Conservation (phyloP, 495 filamentous ascomycete genomes). For the Aspergillus coremiiformis region DNA sequence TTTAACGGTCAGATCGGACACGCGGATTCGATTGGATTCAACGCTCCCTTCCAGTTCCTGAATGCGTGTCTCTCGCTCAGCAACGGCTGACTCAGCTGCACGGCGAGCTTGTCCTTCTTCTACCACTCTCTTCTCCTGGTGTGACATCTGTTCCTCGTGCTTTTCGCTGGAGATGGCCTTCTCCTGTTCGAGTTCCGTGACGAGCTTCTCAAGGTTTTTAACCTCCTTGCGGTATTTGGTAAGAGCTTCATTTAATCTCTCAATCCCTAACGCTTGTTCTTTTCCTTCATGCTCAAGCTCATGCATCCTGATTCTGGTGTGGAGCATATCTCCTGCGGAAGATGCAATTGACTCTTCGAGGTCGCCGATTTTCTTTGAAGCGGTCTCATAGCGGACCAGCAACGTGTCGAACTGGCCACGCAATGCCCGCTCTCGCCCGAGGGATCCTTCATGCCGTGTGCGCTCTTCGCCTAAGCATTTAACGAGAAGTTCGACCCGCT, state of each 20-base stretch:
- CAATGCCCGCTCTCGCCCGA: slow-evolving; percentile 31
- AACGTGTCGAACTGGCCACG: slow-evolving; percentile 38
- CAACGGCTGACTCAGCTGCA: slow-evolving; percentile 29
- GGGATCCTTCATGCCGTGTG: slow-evolving; percentile 22
- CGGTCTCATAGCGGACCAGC: slow-evolving; percentile 30
- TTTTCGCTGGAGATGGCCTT: slow-evolving; percentile 27
- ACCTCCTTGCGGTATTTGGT: slow-evolving; percentile 59
- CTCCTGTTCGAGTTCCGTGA: slow-evolving; percentile 52
- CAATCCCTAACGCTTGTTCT: slow-evolving; percentile 52
- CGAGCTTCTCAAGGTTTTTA: slow-evolving; percentile 51
- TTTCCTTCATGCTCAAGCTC: slow-evolving; percentile 45
- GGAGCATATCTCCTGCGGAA: slow-evolving; percentile 44
- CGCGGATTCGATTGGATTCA: slow-evolving; percentile 30
- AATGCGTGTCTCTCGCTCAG: slow-evolving; percentile 29
- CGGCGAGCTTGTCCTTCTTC: slow-evolving; percentile 30
- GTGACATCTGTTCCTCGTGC: slow-evolving; percentile 31
- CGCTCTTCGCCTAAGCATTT: slow-evolving; percentile 29
- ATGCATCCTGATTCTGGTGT: slow-evolving; percentile 36
- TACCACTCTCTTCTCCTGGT: slow-evolving; percentile 33
- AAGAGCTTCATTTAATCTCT: slow-evolving; percentile 54
- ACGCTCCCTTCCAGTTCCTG: slow-evolving; percentile 33
- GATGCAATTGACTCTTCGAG: slow-evolving; percentile 50
- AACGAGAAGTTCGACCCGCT: slow-evolving; percentile 32
- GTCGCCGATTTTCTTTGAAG: slow-evolving; percentile 38
- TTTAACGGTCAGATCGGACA: slow-evolving; percentile 27